Conservation (phyloP, 1,284 basidiomycete genomes). For the Sporisorium scitamineum region DNA sequence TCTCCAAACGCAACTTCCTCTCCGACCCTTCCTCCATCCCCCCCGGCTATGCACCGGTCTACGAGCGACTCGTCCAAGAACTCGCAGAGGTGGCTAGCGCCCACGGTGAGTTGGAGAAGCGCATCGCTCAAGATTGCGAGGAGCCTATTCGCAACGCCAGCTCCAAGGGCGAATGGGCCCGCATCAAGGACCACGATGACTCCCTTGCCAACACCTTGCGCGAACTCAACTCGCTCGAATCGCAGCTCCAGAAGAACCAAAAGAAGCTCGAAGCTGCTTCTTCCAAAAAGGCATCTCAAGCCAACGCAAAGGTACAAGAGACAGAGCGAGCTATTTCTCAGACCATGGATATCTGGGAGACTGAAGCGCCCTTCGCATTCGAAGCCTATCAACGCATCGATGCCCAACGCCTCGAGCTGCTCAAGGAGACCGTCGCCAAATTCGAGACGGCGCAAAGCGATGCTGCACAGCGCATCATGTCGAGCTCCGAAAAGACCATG, state of each 20-base stretch:
- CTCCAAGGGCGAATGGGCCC: constrained; percentile 59
- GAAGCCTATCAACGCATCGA: constrained; percentile 65
- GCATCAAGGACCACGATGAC: constrained; percentile 61
- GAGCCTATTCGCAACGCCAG: constrained; percentile 63
- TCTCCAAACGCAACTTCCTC: constrained; percentile 69
- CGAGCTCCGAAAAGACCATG: constrained; percentile 61
- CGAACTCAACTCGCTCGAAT: constrained; percentile 64
- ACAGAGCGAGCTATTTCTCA: constrained; percentile 56
- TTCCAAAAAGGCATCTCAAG: constrained; percentile 56
- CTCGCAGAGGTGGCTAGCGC: constrained; percentile 64
- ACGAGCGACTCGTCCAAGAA: constrained; percentile 63
- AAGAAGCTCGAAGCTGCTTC: constrained; percentile 63
- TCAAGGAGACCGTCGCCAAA: constrained; percentile 62
- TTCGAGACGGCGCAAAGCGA: constrained; percentile 63
- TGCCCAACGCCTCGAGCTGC: constrained; percentile 56
- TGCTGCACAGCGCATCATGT: constrained; percentile 57
- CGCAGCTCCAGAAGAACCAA: constrained; percentile 63
- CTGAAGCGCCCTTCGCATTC: constrained; percentile 58
- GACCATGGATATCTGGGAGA: constrained; percentile 58
- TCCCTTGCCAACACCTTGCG: constrained; percentile 53
- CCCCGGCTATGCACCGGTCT: constrained; percentile 62
- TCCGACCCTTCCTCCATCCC: constrained; percentile 62
- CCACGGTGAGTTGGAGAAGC: constrained; percentile 60
- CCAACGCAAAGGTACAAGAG: constrained; percentile 54
- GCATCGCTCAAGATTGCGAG: constrained; percentile 67